Conservation (phyloP, 768 basidiomycete species). For the Amanita exitialis region DNA sequence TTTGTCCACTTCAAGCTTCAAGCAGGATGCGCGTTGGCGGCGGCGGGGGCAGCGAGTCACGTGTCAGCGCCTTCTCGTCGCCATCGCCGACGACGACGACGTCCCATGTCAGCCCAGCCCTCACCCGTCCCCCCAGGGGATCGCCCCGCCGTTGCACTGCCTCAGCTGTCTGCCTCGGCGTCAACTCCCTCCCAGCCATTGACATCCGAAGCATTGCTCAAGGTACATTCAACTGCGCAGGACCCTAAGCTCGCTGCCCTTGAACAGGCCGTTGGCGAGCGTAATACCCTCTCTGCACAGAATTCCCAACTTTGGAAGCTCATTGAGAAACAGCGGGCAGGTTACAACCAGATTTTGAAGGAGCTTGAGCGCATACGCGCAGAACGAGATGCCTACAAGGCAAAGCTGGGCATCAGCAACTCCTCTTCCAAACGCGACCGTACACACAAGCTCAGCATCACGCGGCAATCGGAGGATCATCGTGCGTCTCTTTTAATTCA, state of each 20-base stretch:
- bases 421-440: slow-evolving; percentile 4
- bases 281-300: slow-evolving; percentile 72
- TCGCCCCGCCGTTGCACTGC: background rate
- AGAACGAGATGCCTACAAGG: slow-evolving; percentile 67
- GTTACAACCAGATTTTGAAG: slow-evolving; percentile 72
- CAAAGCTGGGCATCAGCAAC: slow-evolving; percentile 18
- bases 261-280: slow-evolving; percentile 68
- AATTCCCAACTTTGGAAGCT: slow-evolving; percentile 93
- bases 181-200: slow-evolving; percentile 16
- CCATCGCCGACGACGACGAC: too few relatives aligned
- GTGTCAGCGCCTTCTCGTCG: too few relatives aligned
- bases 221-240: slow-evolving; percentile 37
- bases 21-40: too few relatives aligned
- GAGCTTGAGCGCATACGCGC: slow-evolving; percentile 77
- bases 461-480: background rate
- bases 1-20: too few relatives aligned
- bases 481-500: background rate
- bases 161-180: background rate
- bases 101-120: background rate
- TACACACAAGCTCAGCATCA: background rate
- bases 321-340: slow-evolving; percentile 82
- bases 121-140: background rate
- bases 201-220: slow-evolving; percentile 44
- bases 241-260: slow-evolving; percentile 61
- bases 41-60: too few relatives aligned